These are phyloP conservation scores for Starmera pachycereana DNA, from an alignment of 805 yeast genomes.

Conservation along the genomic window DNA sequence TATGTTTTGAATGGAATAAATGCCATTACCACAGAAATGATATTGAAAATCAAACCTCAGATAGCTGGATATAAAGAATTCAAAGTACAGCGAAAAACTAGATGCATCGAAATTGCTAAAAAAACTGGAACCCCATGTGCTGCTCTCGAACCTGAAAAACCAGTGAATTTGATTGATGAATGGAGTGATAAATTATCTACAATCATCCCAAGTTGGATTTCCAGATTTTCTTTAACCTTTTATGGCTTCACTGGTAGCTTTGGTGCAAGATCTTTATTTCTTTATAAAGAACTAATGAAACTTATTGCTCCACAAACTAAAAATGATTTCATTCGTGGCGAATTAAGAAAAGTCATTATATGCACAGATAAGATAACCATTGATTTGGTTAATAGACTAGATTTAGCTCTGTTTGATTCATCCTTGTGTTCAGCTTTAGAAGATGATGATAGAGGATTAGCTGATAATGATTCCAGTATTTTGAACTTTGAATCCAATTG, in stretches of 20 bases:
- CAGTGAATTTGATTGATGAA: neutral
- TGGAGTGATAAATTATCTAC: conserved; percentile 7
- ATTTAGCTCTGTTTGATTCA: neutral
- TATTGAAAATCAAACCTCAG: conserved; percentile 4
- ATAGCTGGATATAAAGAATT: conserved; percentile 5
- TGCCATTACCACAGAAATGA: conserved; percentile 11
- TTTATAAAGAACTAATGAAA: conserved; percentile 29
- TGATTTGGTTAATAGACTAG: neutral
- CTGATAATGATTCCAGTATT: conserved; percentile 12
- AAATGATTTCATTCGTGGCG: conserved; percentile 30
- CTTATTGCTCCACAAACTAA: conserved; percentile 22
- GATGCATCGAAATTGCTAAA: neutral
- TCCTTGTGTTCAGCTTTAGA: conserved; percentile 23
- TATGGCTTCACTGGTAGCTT: conserved; percentile 17
- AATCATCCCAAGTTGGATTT: conserved; percentile 15
- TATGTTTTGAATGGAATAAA: conserved; percentile 21
- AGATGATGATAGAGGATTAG: conserved; percentile 20
- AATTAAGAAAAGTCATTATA: conserved; percentile 24
- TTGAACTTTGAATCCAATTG: conserved; percentile 7
- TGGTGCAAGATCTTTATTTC: conserved; percentile 33
- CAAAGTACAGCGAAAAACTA: neutral
- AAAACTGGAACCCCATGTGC: neutral
- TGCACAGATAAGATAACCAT: conserved; percentile 13
- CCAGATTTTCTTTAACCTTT: conserved; percentile 3
- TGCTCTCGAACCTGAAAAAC: neutral